A percentile compares a stretch with the other conserved stretches of the same genome.
phyloP scores from a whole-genome alignment of 1,139 yeast species.

The Blastobotrys raffinosifermentans region DNA sequence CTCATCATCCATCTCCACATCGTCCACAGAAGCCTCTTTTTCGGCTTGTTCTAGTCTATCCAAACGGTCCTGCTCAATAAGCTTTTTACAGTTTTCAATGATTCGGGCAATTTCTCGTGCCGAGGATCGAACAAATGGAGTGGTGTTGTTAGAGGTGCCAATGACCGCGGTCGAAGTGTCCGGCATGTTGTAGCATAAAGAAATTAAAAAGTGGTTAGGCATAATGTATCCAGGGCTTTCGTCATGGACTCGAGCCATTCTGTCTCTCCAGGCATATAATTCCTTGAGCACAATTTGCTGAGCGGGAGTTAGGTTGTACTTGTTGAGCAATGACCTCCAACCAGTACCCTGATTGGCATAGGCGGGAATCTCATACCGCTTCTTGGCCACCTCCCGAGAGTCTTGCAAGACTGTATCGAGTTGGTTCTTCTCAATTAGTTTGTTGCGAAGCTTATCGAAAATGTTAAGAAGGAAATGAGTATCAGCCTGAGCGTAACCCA shows the following conservation, averaged over 20 bases:
- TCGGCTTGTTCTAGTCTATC: conserved; percentile 14
- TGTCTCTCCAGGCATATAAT: conserved; percentile 80
- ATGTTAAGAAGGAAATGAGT: conserved; percentile 85
- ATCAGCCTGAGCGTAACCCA: conserved; percentile 87
- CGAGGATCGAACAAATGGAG: conserved; percentile 53
- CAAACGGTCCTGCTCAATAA: conserved; percentile 16
- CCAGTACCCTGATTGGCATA: conserved; percentile 26
- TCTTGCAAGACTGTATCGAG: conserved; percentile 62
- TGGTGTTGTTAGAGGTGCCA: conserved; percentile 43
- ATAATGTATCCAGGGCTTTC: conserved; percentile 79
- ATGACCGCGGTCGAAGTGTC: conserved; percentile 54
- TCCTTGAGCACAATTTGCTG: conserved; percentile 54
- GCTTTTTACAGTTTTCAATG: conserved; percentile 32
- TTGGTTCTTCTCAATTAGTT: conserved; percentile 47
- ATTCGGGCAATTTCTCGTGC: conserved; percentile 54
- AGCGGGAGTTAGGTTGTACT: conserved; percentile 57
- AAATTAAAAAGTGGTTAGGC: conserved; percentile 73
- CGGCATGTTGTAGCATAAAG: conserved; percentile 55
- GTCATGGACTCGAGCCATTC: conserved; percentile 64
- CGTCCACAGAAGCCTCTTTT: conserved; percentile 3
- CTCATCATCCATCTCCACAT: conserved; percentile 14
- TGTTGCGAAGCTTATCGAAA: conserved; percentile 67
- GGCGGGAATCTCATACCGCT: conserved; percentile 61
- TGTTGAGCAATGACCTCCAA: conserved; percentile 43
- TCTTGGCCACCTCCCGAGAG: conserved; percentile 73